phyloP scores from a whole-genome alignment of 1,284 basidiomycete species.

The Cryptococcus maquisensis region DNA sequence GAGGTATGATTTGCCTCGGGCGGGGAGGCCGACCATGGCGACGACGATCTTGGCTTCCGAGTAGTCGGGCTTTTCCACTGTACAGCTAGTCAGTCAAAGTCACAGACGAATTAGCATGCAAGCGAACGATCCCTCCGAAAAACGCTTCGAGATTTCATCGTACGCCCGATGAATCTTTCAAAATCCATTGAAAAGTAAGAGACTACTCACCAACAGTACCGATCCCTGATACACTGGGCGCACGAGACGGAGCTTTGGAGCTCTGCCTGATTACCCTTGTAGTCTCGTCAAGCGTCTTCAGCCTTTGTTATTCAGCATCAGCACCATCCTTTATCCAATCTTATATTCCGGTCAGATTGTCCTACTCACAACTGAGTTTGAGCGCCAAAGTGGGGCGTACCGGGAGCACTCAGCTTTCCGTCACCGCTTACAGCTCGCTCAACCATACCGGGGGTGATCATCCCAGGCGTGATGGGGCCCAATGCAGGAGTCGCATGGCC shows the following conservation, averaged over 20 bases:
- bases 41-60: conserved; percentile 98
- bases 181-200: not conserved
- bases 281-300: conserved; percentile 45
- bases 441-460: not conserved
- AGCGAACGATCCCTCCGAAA: not conserved
- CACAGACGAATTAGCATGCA: not conserved
- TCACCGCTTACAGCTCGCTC: conserved; percentile 6
- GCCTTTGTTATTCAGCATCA: conserved; percentile 17
- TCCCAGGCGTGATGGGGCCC: not conserved
- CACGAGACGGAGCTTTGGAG: conserved; percentile 39
- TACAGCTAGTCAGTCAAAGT: not conserved
- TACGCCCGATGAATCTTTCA: too few species aligned
- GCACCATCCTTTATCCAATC: not conserved
- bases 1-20: conserved; percentile 77
- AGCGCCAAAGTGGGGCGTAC: conserved; percentile 50
- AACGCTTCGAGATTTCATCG: too few species aligned
- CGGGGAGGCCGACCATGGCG: conserved; percentile 88
- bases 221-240: conserved; percentile 49
- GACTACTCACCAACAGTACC: conserved; percentile 43
- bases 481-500: not conserved
- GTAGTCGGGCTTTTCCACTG: conserved; percentile 94
- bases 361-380: conserved; percentile 40
- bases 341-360: not conserved
- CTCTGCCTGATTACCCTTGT: conserved; percentile 44
- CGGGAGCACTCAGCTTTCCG: conserved; percentile 28